Evolutionary conservation across 345 rosid genomes (phyloP).

Genomic region (Syzygium aromaticum): DNA sequence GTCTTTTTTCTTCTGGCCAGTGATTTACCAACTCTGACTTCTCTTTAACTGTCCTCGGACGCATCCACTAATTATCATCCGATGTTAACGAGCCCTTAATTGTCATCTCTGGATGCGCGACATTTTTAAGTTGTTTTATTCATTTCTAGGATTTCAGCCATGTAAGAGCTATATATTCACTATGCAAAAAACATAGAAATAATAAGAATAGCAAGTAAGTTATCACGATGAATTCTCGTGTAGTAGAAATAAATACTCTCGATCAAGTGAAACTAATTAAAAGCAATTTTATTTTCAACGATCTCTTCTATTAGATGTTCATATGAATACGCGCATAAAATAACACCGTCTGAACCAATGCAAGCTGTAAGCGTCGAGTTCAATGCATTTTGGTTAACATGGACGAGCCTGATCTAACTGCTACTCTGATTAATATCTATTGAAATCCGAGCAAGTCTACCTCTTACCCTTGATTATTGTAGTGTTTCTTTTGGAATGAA

Average conservation of each 20-base stretch:
- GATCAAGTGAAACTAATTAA: neutral
- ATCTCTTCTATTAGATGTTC: neutral
- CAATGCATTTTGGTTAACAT: neutral
- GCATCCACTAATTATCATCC: neutral
- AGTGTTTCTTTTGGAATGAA: neutral
- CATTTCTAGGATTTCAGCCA: neutral
- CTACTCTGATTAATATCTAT: neutral
- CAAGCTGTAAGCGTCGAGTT: neutral
- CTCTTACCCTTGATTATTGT: neutral
- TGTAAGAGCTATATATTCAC: neutral
- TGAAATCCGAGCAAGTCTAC: rapidly evolving
- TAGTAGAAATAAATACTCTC: neutral
- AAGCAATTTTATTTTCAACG: neutral
- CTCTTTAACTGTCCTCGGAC: neutral
- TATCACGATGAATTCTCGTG: neutral
- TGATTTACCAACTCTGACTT: neutral
- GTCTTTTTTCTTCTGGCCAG: neutral
- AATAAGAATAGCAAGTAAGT: neutral
- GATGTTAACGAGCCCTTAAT: neutral
- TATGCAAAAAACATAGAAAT: too few species aligned
- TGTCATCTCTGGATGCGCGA: neutral
- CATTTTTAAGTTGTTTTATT: neutral
- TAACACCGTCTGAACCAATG: too few species aligned
- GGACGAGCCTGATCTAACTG: neutral
- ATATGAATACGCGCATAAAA: too few species aligned